Evolutionary conservation across 1,284 basidiomycete genomes (phyloP).

Genomic region (Polyporus tsugae): DNA sequence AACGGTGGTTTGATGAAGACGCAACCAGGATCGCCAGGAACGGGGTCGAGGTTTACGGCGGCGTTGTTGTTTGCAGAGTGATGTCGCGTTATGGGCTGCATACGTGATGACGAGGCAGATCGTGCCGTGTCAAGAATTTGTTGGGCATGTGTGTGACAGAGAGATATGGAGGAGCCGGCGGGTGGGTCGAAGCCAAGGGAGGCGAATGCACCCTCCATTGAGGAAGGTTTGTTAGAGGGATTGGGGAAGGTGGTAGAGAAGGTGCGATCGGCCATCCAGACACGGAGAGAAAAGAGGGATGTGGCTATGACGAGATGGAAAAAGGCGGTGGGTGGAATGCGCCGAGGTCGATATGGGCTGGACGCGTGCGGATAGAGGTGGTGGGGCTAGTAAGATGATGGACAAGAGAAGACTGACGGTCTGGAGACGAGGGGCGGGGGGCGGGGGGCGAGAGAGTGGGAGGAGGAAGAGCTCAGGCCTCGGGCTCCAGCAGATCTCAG

Average conservation of each 20-base stretch:
- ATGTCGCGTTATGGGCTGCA: slow-evolving; percentile 36
- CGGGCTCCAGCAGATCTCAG: too few relatives aligned
- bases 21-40: slow-evolving; percentile 63
- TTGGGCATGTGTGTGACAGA: slow-evolving; percentile 11
- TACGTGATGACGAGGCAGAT: slow-evolving; percentile 27
- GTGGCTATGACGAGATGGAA: slow-evolving; percentile 6
- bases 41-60: slow-evolving; percentile 70
- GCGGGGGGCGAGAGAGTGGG: slow-evolving; percentile 22
- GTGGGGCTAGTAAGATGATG: slow-evolving; percentile 12
- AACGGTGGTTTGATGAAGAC: slow-evolving; percentile 80
- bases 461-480: slow-evolving; percentile 15
- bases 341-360: background rate
- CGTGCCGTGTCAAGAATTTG: slow-evolving; percentile 47
- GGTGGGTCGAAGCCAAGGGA: slow-evolving; percentile 15
- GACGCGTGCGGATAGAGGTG: background rate
- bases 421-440: background rate
- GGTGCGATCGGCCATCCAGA: slow-evolving; percentile 35
- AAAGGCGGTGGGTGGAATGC: slow-evolving; percentile 13
- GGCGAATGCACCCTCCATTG: slow-evolving; percentile 18
- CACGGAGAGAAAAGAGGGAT: background rate
- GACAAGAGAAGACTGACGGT: background rate
- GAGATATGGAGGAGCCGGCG: background rate
- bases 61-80: slow-evolving; percentile 44
- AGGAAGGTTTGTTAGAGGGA: slow-evolving; percentile 16
- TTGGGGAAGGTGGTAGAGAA: slow-evolving; percentile 30